These are phyloP conservation scores for Neocucurbitaria cava DNA, from an alignment of 2,329 filamentous ascomycete genomes.

Conservation along the genomic window DNA sequence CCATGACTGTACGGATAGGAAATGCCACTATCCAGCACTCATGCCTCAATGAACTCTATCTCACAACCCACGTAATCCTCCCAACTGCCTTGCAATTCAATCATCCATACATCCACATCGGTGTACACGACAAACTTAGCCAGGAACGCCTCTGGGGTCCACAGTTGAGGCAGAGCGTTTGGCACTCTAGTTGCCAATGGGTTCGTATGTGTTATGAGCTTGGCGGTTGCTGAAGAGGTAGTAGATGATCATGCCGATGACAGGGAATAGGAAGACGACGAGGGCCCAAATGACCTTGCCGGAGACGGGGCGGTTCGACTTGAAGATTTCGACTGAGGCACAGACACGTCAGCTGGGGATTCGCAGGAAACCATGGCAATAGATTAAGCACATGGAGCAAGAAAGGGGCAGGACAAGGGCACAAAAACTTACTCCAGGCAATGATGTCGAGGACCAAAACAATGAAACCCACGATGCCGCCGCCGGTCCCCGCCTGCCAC, in stretches of 20 bases:
- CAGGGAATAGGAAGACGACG: constrained; percentile 69
- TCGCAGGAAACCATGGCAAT: neutral
- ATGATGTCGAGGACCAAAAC: constrained; percentile 68
- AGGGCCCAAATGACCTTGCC: constrained; percentile 69
- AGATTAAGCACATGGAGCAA: too few species aligned
- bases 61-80: too few species aligned
- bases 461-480: constrained; percentile 67
- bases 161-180: neutral
- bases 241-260: constrained; percentile 68
- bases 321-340: constrained; percentile 66
- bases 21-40: too few species aligned
- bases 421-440: constrained; percentile 62
- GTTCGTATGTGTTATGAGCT: constrained; percentile 64
- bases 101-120: too few species aligned
- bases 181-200: constrained; percentile 38
- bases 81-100: too few species aligned
- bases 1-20: too few species aligned
- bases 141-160: neutral
- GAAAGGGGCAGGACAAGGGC: neutral
- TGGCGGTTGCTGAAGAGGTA: constrained; percentile 69
- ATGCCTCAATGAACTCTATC: too few species aligned
- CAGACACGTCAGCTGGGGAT: constrained; percentile 19
- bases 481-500: constrained; percentile 67
- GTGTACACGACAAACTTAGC: too few species aligned
- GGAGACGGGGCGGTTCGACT: constrained; percentile 65